phyloP scores from a whole-genome alignment of 1,284 basidiomycete species.

The Clitocybe nebularis region DNA sequence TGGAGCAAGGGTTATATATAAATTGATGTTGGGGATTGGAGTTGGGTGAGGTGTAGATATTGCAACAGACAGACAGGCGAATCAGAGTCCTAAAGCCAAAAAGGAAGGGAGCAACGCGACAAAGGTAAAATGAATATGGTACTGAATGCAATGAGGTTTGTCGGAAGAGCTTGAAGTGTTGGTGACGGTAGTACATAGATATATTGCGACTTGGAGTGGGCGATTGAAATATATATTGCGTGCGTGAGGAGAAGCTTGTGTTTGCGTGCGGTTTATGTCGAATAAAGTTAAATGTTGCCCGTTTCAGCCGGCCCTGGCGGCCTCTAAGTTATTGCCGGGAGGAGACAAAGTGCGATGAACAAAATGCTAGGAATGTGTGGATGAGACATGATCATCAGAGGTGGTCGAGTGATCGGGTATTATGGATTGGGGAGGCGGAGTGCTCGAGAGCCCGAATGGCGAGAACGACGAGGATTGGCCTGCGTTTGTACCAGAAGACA shows the following conservation, averaged over 20 bases:
- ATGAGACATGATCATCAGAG: constrained; percentile 35
- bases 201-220: constrained; percentile 18
- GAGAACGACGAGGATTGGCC: constrained; percentile 43
- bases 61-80: constrained; percentile 16
- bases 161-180: constrained; percentile 8
- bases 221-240: constrained; percentile 17
- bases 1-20: constrained; percentile 15
- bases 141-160: constrained; percentile 15
- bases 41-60: constrained; percentile 16
- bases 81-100: constrained; percentile 17
- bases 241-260: constrained; percentile 14
- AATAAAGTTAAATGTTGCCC: constrained; percentile 20
- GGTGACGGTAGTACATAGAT: constrained; percentile 22
- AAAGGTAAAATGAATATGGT: constrained; percentile 19
- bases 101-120: constrained; percentile 11
- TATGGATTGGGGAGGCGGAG: constrained; percentile 39
- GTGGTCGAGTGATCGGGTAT: constrained; percentile 56
- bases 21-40: constrained; percentile 13
- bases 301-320: constrained; percentile 34
- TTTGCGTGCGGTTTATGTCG: constrained; percentile 17
- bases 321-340: constrained; percentile 53
- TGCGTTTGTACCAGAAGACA: constrained; percentile 21
- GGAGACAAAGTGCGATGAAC: constrained; percentile 44
- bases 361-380: constrained; percentile 42
- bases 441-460: constrained; percentile 54